Conservation (phyloP, 805 yeast genomes). For the Sugiyamaella mastotermitis region DNA sequence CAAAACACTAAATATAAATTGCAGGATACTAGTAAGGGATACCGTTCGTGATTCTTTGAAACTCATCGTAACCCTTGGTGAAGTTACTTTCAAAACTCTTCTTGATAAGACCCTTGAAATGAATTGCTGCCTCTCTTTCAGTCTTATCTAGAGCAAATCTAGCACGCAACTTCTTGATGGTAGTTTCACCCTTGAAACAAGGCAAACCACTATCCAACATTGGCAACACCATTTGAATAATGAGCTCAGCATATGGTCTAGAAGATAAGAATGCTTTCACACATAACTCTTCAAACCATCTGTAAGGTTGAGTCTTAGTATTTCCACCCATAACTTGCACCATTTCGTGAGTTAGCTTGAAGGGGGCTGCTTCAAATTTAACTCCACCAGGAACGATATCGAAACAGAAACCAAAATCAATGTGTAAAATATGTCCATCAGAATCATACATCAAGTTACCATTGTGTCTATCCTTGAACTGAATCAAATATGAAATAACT, state of each 20-base stretch:
- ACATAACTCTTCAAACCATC: conserved; percentile 92
- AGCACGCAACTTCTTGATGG: conserved; percentile 67
- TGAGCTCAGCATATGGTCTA: conserved; percentile 80
- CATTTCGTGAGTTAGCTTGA: conserved; percentile 95
- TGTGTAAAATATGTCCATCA: conserved; percentile 92
- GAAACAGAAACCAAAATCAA: conserved; percentile 97
- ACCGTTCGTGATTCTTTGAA: conserved; percentile 94
- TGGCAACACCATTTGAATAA: conserved; percentile 78
- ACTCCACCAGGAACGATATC: conserved; percentile 99
- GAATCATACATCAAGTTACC: conserved; percentile 96
- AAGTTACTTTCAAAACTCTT: conserved; percentile 82
- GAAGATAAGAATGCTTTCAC: conserved; percentile 86
- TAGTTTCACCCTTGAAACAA: conserved; percentile 78
- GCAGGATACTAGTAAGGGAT: conserved; percentile 74
- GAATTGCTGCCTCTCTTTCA: conserved; percentile 79
- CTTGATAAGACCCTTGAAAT: conserved; percentile 67
- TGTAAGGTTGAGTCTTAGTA: conserved; percentile 74
- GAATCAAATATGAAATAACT: conserved; percentile 79
- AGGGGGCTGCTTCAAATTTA: conserved; percentile 96
- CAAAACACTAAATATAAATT: no score
- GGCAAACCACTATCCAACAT: conserved; percentile 96
- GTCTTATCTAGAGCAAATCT: conserved; percentile 77
- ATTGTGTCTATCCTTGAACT: conserved; percentile 93
- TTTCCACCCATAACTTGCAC: conserved; percentile 93
- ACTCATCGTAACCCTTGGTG: conserved; percentile 95